Evolutionary conservation across 768 basidiomycete species (phyloP).

Genomic region (Boletus patriciae): DNA sequence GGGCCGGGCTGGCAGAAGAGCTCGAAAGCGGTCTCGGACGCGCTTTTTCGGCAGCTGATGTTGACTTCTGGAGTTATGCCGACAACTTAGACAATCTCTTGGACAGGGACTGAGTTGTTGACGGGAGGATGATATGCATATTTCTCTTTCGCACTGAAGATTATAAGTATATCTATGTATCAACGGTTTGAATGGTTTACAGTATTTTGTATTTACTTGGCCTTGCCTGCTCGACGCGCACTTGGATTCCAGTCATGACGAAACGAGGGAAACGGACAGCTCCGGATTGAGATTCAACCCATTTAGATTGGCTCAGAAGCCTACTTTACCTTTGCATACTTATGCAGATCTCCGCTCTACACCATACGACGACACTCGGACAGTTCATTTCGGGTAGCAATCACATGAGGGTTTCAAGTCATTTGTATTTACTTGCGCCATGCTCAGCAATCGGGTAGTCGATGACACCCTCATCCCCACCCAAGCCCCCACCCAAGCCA

Average conservation of each 20-base stretch:
- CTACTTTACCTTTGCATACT: too few relatives aligned
- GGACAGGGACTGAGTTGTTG: slow-evolving; percentile 2
- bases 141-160: background rate
- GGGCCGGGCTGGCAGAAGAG: slow-evolving; percentile 43
- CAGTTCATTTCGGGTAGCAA: background rate
- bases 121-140: background rate
- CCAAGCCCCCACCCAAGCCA: background rate
- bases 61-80: slow-evolving; percentile 73
- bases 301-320: too few relatives aligned
- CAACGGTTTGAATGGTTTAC: too few relatives aligned
- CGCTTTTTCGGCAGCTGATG: slow-evolving; percentile 37
- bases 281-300: too few relatives aligned
- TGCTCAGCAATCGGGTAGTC: background rate
- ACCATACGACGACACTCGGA: too few relatives aligned
- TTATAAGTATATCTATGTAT: background rate
- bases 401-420: slow-evolving; percentile 2
- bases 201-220: background rate
- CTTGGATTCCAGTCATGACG: too few relatives aligned
- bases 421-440: background rate
- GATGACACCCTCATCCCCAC: slow-evolving; percentile 4
- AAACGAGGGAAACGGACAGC: too few relatives aligned
- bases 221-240: too few relatives aligned
- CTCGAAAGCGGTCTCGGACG: slow-evolving; percentile 23
- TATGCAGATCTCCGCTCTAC: too few relatives aligned
- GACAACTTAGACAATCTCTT: slow-evolving; percentile 15